A percentile compares a stretch with the other conserved stretches of the same genome.
phyloP scores from a whole-genome alignment of 139 green algal genomes.

The Gonium pectorale region DNA sequence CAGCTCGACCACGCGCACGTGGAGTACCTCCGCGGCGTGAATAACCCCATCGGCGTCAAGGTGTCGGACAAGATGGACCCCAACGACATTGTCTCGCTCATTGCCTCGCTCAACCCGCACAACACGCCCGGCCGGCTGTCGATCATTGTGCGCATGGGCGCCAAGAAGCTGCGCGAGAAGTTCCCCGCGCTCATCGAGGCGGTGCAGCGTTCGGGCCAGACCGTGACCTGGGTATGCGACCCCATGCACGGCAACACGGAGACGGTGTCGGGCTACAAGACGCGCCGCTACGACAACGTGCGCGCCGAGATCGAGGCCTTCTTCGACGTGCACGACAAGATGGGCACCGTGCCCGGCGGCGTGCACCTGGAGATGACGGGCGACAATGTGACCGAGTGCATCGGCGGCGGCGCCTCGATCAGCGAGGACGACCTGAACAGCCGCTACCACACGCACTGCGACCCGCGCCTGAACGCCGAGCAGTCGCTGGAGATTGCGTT shows the following conservation, averaged over 20 bases:
- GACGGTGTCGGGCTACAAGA: constrained; percentile 94
- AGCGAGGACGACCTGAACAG: constrained; percentile 85
- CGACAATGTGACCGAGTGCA: constrained; percentile 97
- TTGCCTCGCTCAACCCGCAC: constrained; percentile 92
- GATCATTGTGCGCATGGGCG: constrained; percentile 98
- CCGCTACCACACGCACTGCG: constrained; percentile 99
- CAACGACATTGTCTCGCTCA: constrained; percentile 90
- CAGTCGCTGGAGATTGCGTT: constrained; percentile 99
- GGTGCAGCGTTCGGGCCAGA: constrained; percentile 64
- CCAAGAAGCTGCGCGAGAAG: constrained; percentile 86
- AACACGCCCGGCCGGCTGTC: constrained; percentile 94
- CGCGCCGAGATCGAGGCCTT: constrained; percentile 82
- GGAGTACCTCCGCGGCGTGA: constrained; percentile 96
- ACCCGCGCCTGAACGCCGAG: constrained; percentile 97
- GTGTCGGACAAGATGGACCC: constrained; percentile 97
- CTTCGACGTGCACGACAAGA: constrained; percentile 92
- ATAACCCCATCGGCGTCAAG: constrained; percentile 95
- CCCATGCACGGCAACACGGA: constrained; percentile 99
- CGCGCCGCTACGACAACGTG: constrained; percentile 94
- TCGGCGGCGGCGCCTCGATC: constrained; percentile 86
- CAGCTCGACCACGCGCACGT: constrained; percentile 98
- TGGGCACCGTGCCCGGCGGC: constrained; percentile 78
- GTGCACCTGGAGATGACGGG: constrained; percentile 99
- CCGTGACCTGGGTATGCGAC: constrained; percentile 97
- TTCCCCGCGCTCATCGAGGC: constrained; percentile 80